Conservation (phyloP, 2,329 filamentous ascomycete genomes). For the Apiospora rasikravindrae region DNA sequence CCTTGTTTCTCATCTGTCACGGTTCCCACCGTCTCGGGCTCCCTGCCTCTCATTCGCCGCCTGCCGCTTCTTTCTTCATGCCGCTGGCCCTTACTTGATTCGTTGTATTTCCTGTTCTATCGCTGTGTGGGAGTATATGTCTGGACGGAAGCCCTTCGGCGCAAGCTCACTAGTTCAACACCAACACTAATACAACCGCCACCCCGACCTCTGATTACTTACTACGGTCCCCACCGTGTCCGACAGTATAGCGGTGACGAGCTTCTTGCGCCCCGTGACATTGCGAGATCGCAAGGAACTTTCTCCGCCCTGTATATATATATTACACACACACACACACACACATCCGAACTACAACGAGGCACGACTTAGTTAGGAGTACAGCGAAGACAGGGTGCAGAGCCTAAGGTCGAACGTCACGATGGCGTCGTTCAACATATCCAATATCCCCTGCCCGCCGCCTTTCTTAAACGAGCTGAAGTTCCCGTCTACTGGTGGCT, state of each 20-base stretch:
- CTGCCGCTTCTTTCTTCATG: not conserved
- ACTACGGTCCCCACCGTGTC: not conserved
- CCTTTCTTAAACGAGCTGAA: conserved; percentile 71
- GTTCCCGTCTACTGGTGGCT: conserved; percentile 51
- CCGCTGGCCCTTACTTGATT: not conserved
- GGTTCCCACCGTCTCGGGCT: not conserved
- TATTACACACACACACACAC: not conserved
- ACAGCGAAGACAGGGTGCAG: conserved; percentile 19
- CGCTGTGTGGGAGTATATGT: not conserved
- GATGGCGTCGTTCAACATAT: conserved; percentile 27
- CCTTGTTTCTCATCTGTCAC: conserved; percentile 19
- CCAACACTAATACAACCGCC: not conserved
- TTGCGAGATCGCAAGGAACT: not conserved
- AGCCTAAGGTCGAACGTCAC: conserved; percentile 18
- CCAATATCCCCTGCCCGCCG: conserved; percentile 55
- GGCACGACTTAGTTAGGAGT: not conserved
- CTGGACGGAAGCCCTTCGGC: not conserved
- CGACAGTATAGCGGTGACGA: not conserved
- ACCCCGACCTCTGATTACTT: not conserved
- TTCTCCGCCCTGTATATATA: not conserved
- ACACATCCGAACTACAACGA: not conserved
- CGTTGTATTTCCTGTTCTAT: not conserved
- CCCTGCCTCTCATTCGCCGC: not conserved
- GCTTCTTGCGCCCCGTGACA: not conserved
- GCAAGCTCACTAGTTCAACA: not conserved